These are phyloP conservation scores for Juglanconis juglandina DNA, from an alignment of 2,329 filamentous ascomycete species.

Conservation along the genomic window DNA sequence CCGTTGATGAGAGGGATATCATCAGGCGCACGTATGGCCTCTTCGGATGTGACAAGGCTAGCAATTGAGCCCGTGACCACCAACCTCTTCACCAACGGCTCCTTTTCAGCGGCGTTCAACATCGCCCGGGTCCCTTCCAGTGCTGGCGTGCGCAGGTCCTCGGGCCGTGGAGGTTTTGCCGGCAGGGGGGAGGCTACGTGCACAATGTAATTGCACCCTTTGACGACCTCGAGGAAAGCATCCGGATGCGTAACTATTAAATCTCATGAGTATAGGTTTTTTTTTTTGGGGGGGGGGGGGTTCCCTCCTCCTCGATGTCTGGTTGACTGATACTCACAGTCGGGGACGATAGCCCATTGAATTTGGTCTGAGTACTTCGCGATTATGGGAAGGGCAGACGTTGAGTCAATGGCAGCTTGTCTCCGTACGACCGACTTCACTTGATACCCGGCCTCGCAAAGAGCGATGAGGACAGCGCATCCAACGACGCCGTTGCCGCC, in stretches of 20 bases:
- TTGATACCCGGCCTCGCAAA: constrained; percentile 9
- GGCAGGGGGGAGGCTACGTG: constrained; percentile 9
- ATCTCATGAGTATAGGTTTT: no score
- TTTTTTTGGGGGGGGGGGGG: no score
- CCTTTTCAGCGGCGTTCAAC: constrained; percentile 2
- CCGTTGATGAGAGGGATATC: background rate
- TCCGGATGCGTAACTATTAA: background rate
- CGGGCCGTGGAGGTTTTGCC: background rate
- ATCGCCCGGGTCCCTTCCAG: constrained; percentile 2
- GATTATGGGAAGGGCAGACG: background rate
- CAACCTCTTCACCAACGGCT: constrained; percentile 3
- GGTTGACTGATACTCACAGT: background rate
- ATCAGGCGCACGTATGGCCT: no score
- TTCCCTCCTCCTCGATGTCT: no score
- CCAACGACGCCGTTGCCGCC: constrained; percentile 7
- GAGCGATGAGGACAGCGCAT: constrained; percentile 3
- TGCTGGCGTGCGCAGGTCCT: constrained; percentile 2
- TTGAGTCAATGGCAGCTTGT: constrained; percentile 6
- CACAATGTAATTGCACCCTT: constrained; percentile 1
- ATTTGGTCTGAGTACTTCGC: background rate
- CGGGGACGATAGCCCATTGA: constrained; percentile 6
- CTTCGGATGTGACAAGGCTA: background rate
- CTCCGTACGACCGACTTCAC: constrained; percentile 6
- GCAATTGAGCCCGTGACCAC: constrained; percentile 7
- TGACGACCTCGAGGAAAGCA: constrained; percentile 4